Conservation (phyloP, 2,329 filamentous ascomycete species). For the Biscogniauxia sp. region DNA sequence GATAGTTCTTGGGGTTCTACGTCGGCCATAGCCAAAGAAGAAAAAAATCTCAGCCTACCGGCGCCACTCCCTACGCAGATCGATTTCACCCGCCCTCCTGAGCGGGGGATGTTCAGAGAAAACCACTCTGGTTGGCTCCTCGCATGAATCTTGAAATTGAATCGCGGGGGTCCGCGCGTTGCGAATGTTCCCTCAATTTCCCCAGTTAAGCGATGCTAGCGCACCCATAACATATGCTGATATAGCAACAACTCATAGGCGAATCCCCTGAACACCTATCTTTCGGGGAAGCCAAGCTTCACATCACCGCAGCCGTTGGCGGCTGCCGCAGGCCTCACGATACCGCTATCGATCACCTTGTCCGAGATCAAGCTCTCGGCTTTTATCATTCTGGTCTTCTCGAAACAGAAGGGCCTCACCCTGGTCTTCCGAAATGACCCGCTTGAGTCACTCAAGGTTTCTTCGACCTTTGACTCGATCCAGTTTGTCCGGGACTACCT, state of each 20-base stretch:
- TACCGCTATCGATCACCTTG: conserved; percentile 93
- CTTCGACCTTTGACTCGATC: conserved; percentile 97
- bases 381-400: conserved; percentile 97
- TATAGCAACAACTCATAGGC: conserved; percentile 57
- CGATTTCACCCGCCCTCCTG: conserved; percentile 1
- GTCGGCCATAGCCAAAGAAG: neutral
- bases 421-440: conserved; percentile 98
- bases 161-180: conserved; percentile 31
- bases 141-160: conserved; percentile 35
- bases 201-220: conserved; percentile 25
- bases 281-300: conserved; percentile 87
- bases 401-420: conserved; percentile 93
- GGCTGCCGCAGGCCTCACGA: conserved; percentile 87
- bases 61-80: neutral
- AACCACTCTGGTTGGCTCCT: conserved; percentile 31
- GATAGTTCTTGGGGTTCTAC: conserved; percentile 1
- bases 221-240: conserved; percentile 44
- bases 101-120: neutral
- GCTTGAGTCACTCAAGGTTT: conserved; percentile 95
- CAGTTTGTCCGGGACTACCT: conserved; percentile 97
- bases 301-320: conserved; percentile 90
- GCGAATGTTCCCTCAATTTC: conserved; percentile 27
- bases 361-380: conserved; percentile 95
- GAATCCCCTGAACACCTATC: conserved; percentile 93
- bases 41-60: too few species aligned